Base-by-base conservation (phyloP, 2,329 filamentous ascomycete species). In the Phaeosphaeriaceae sp. region DNA sequence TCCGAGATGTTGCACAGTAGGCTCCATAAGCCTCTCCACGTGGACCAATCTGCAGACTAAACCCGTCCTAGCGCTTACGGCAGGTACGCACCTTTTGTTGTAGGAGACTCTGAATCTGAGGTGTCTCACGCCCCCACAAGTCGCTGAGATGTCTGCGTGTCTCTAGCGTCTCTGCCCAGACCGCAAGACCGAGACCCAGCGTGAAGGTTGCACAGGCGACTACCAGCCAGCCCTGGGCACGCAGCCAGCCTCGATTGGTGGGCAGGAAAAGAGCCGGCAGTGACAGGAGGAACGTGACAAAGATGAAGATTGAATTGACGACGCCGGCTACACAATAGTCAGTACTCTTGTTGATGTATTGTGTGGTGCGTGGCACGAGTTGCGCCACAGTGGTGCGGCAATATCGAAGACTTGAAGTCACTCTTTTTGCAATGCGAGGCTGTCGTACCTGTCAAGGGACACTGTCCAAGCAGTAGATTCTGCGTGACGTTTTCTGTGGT, bases 241-340 rank as follows among this genome's bases (percentile, higher is more conserved):
- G 91, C 68, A 94, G 83, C 86, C 88, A 91, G 62, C 84, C 82
- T 62, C 90, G 85, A 51, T 84, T 85, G 50, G 83, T 86, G 5
- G 87, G 86, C 58, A 90, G 86, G 61, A 89, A 83, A 54, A 94
- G 80, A n/a, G 86, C 90, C 2, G 90, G 90, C 17, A 95, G 78
- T 7, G 89, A 90, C 60, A 88, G 74, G 54, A 89, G 69, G 76
- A 92, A 92, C 22, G 89, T 88, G 67, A 87, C 71, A 76, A 94
- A 88, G 73, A 93, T 85, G 70, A 93, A 81, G 69, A 88, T 82
- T 60, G 88, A 86, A 76, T 93, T 93, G 71, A 84, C 88, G 62
- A 93, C 87, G 58, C 88, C 89, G 52, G 88, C 90, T 85, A 54
- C 51, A 57, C 46, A 48, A 48, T 40, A 64, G 67, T 71, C 62